These are phyloP conservation scores for Punctularia strigosozonata DNA, from an alignment of 768 basidiomycete genomes.

Conservation along the genomic window DNA sequence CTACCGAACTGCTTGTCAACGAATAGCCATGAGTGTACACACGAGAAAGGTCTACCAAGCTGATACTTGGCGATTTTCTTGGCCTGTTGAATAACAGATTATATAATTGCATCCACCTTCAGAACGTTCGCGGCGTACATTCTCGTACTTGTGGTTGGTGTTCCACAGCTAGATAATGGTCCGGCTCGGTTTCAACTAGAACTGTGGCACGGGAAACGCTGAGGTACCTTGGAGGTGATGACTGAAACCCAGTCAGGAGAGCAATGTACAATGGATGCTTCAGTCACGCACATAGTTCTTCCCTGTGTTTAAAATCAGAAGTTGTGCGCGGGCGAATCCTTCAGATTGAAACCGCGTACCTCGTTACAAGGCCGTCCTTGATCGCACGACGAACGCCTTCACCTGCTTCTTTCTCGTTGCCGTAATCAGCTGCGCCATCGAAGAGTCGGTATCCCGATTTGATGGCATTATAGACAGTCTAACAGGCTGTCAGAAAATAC, in stretches of 20 bases:
- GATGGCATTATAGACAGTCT: conserved; percentile 80
- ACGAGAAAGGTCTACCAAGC: no score
- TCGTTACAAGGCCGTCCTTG: conserved; percentile 69
- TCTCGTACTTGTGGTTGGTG: conserved; percentile 73
- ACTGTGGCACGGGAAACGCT: no score
- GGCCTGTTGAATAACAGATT: conserved; percentile 26
- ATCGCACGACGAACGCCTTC: conserved; percentile 72
- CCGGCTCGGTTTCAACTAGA: no score
- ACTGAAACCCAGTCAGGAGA: conserved; percentile 25
- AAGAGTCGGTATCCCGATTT: conserved; percentile 81
- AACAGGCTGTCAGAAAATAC: conserved; percentile 5
- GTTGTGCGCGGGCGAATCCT: no score
- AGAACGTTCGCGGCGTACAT: conserved; percentile 29
- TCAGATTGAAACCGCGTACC: no score
- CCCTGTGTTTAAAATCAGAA: no score
- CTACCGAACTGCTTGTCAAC: no score
- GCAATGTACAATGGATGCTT: neutral
- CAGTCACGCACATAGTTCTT: conserved; percentile 62
- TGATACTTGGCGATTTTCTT: conserved; percentile 47
- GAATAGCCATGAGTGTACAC: no score
- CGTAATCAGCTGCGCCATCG: conserved; percentile 80
- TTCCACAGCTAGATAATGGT: conserved; percentile 59
- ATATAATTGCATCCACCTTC: neutral
- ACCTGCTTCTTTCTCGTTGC: conserved; percentile 82
- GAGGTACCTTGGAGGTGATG: conserved; percentile 76